Evolutionary conservation across 2,329 filamentous ascomycete species (phyloP), one percentile per base, ranked within the genome.

Genomic region (Paecilomyces fulvus): DNA sequence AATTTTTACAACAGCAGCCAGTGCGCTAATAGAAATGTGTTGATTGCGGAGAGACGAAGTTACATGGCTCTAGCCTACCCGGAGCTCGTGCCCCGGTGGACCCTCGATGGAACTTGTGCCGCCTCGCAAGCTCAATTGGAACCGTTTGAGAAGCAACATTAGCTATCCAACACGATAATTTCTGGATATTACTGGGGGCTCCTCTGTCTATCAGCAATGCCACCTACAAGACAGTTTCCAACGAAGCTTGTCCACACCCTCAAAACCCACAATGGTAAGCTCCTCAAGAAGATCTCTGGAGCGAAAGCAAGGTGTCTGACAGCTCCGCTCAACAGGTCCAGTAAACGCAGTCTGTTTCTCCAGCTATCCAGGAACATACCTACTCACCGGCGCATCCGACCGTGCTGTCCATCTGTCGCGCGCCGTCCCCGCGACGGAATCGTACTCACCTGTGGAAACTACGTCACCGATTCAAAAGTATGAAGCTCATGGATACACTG

Each of bases 361-460:
- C 55, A 83, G 86, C 59, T 84, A 82, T 11, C 83, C 87, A 14
- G 87, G 86, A 46, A 87, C 85, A 3, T 90, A 90, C 67, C 82
- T 96, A 69, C 83, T 97, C 58, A 91, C 90, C 33, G 92, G 92
- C 66, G 90, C 87, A 31, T 83, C 89, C 53, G 92, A 96, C 79
- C 89, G 91, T 60, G 81, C 84, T 14, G 85, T 96, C 70, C 86
- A 92, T 56, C 86, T 96, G 46, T 95, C 91, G 78, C 96, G 96
- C 69, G 68, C 76, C 60, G 59, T 74, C 60, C 67, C 75, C 61
- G 67, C 72, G 63, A 67, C 71, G 67, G 68, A 69, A 56, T 58
- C 70, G 48, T 56, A 65, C 14, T 57, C 66, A 1, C 58, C 59
- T 9, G 55, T 59, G 28, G 66, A 73, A 69, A 71, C 70, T 64